Evolutionary conservation across 805 yeast species (phyloP).

Genomic region (Kluyveromyces lactis): DNA sequence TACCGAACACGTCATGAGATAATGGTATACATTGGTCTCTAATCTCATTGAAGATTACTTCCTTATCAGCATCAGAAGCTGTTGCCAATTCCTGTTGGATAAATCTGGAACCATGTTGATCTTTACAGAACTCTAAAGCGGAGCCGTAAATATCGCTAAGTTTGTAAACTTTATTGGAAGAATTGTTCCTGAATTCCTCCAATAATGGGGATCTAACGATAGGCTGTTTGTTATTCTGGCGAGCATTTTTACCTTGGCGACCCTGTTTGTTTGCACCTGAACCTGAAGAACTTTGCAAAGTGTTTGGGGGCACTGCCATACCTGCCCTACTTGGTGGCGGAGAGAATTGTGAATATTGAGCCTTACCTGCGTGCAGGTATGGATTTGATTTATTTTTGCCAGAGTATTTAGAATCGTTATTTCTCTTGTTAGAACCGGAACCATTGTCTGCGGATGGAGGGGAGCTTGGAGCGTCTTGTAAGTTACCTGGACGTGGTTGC

Average conservation of each 20-base stretch:
- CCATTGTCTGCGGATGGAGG: slow-evolving; percentile 2
- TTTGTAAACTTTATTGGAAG: slow-evolving; percentile 45
- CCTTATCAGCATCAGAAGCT: slow-evolving; percentile 63
- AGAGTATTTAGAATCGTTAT: slow-evolving; percentile 1
- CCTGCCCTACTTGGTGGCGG: slow-evolving; percentile 2
- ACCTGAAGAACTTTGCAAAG: slow-evolving; percentile 4
- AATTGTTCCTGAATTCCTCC: slow-evolving; percentile 71
- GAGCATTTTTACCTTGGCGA: slow-evolving; percentile 9
- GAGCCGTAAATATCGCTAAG: slow-evolving; percentile 76
- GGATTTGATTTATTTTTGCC: slow-evolving; percentile 17
- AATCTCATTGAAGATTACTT: slow-evolving; percentile 75
- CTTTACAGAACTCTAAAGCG: slow-evolving; percentile 85
- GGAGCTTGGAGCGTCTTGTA: neutral
- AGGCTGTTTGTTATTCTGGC: slow-evolving; percentile 29
- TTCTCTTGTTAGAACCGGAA: slow-evolving; percentile 6
- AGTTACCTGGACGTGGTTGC: slow-evolving; percentile 6
- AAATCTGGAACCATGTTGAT: slow-evolving; percentile 95
- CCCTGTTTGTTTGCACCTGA: slow-evolving; percentile 5
- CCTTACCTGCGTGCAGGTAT: slow-evolving; percentile 12
- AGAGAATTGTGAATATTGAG: neutral
- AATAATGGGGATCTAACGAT: slow-evolving; percentile 70
- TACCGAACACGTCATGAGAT: slow-evolving; percentile 96
- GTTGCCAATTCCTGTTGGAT: slow-evolving; percentile 79
- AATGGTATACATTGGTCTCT: slow-evolving; percentile 64
- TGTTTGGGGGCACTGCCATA: slow-evolving; percentile 4